These are phyloP conservation scores for Penicillium mononematosum DNA, from an alignment of 495 filamentous ascomycete species.

Conservation along the genomic window DNA sequence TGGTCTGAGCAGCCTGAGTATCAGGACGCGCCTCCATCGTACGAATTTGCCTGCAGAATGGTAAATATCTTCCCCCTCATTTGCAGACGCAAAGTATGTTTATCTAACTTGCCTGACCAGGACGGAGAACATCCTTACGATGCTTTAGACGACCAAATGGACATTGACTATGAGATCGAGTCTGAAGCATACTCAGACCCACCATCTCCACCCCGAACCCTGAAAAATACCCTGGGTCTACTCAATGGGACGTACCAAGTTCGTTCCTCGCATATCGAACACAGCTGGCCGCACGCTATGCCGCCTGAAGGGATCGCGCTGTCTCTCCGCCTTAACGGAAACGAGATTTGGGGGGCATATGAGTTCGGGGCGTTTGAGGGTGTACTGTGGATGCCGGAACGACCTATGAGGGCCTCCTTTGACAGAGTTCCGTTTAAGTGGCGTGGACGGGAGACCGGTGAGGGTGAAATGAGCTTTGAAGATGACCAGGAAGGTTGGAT, in stretches of 20 bases:
- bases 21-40: neutral
- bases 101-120: neutral
- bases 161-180: neutral
- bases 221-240: neutral
- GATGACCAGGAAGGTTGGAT: neutral
- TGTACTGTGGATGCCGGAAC: neutral
- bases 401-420: neutral
- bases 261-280: neutral
- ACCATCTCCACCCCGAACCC: neutral
- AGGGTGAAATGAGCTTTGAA: neutral
- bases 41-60: neutral
- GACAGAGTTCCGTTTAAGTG: neutral
- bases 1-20: neutral
- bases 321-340: neutral
- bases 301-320: neutral
- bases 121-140: neutral
- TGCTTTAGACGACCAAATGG: neutral
- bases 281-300: neutral
- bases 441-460: neutral
- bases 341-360: neutral
- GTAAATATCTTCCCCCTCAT: neutral
- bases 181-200: neutral
- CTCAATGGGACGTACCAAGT: neutral
- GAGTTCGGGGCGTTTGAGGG: neutral
- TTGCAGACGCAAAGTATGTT: neutral